A percentile compares a stretch with the other conserved stretches of the same genome.
Evolutionary conservation across 441 rosid genomes (phyloP).

Genomic region (Iberis amara): DNA sequence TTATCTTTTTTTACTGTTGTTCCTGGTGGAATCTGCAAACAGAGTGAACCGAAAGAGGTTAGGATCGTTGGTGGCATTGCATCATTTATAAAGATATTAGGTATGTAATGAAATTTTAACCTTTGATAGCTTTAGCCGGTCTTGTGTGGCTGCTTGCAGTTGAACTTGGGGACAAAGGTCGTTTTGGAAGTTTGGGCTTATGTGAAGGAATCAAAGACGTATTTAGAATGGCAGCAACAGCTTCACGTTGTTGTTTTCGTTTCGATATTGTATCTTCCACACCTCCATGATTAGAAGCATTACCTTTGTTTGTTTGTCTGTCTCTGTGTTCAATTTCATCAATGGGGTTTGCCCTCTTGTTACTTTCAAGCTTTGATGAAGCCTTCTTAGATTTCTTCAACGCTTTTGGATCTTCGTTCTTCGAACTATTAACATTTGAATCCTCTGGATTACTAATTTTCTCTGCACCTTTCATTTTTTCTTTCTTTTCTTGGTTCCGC

Average conservation of each 20-base stretch:
- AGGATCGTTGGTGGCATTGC: too few relatives aligned
- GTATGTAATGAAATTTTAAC: constrained; percentile 30
- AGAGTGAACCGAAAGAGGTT: too few relatives aligned
- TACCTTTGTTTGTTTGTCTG: constrained; percentile 28
- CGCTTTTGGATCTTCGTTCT: constrained; percentile 32
- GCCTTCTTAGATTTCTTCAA: constrained; percentile 32
- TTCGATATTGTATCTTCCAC: constrained; percentile 46
- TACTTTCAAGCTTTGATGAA: constrained; percentile 36
- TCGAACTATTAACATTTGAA: constrained; percentile 25
- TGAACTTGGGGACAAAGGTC: constrained; percentile 53
- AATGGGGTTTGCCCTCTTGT: constrained; percentile 32
- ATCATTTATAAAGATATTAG: too few relatives aligned
- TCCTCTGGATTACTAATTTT: constrained; percentile 22
- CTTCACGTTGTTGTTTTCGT: constrained; percentile 82
- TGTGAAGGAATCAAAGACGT: constrained; percentile 76
- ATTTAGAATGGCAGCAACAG: constrained; percentile 78
- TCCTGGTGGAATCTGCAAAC: constrained; percentile 25
- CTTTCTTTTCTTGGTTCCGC: constrained; percentile 32
- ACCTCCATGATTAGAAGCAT: constrained; percentile 35
- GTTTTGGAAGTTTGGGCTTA: constrained; percentile 49
- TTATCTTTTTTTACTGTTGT: constrained; percentile 28
- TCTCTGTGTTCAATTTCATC: constrained; percentile 34
- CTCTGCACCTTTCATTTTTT: constrained; percentile 34
- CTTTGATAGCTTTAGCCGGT: constrained; percentile 64
- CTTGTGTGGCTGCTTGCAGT: constrained; percentile 35